These are phyloP conservation scores for Leishmania arabica DNA, from an alignment of 208 protist genomes.

Conservation along the genomic window DNA sequence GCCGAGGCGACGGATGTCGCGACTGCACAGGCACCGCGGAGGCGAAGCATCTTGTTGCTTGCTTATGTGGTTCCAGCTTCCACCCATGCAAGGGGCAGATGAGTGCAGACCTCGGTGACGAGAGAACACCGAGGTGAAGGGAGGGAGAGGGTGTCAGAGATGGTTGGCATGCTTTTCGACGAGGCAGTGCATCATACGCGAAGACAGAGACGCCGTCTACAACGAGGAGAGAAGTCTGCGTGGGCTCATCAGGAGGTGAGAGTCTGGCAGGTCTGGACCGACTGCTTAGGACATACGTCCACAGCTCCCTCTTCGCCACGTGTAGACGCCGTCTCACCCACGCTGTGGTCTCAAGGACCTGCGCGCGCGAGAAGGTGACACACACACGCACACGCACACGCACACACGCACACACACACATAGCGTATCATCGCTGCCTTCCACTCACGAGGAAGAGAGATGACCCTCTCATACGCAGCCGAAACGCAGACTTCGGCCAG, in stretches of 20 bases:
- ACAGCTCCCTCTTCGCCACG: neutral
- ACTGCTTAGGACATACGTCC: neutral
- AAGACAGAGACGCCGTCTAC: neutral
- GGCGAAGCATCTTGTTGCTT: conserved; percentile 20
- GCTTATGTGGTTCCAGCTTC: neutral
- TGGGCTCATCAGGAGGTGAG: neutral
- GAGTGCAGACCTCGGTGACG: neutral
- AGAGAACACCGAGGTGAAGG: neutral
- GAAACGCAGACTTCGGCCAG: no score
- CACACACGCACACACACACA: neutral
- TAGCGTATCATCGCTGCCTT: no score
- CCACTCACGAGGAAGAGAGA: no score
- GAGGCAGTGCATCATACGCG: neutral
- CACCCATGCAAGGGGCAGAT: neutral
- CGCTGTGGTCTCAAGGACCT: neutral
- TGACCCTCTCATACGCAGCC: no score
- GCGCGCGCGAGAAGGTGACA: neutral
- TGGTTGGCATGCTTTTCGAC: no score
- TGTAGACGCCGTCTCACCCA: neutral
- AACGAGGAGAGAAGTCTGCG: neutral
- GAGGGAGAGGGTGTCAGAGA: neutral
- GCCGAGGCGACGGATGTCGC: conserved; percentile 3
- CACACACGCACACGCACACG: neutral
- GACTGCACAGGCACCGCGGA: conserved; percentile 10
- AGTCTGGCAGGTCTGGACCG: neutral